These are phyloP conservation scores for Prunus mume DNA, from an alignment of 306 rosid genomes.

Conservation along the genomic window DNA sequence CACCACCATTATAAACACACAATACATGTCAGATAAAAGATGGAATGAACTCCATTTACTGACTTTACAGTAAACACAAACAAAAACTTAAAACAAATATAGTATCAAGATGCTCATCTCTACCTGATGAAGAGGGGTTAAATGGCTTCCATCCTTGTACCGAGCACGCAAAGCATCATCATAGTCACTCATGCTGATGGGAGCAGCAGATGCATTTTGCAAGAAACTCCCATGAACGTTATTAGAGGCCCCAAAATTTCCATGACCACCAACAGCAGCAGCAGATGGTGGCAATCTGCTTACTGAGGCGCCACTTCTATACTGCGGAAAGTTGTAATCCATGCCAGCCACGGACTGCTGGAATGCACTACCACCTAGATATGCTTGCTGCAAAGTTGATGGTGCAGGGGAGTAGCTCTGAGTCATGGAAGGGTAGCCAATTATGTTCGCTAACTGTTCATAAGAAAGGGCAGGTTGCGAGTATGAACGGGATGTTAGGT, in stretches of 20 bases:
- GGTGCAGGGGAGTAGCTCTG: conserved; percentile 34
- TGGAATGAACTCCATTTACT: neutral
- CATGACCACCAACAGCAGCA: conserved; percentile 38
- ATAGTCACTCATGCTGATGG: conserved; percentile 28
- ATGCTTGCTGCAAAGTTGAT: conserved; percentile 32
- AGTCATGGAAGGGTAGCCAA: conserved; percentile 22
- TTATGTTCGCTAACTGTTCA: conserved; percentile 23
- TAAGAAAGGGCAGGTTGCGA: conserved; percentile 31
- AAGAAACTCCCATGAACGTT: conserved; percentile 29
- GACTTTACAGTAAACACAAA: neutral
- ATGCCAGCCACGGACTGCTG: conserved; percentile 33
- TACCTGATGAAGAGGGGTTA: conserved; percentile 51
- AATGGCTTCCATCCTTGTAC: conserved; percentile 34
- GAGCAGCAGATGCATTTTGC: conserved; percentile 34
- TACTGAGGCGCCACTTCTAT: conserved; percentile 16
- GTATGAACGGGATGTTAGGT: conserved; percentile 9
- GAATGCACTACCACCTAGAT: conserved; percentile 33
- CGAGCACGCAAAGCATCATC: conserved; percentile 41
- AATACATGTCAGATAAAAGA: neutral
- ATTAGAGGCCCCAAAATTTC: conserved; percentile 39
- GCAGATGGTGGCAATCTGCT: conserved; percentile 27
- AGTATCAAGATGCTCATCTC: neutral
- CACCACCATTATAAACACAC: neutral
- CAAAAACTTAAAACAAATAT: neutral
- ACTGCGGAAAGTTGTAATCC: conserved; percentile 35